Base-by-base conservation (phyloP, 73 alveolate genomes). In the Paramecium pentaurelia region DNA sequence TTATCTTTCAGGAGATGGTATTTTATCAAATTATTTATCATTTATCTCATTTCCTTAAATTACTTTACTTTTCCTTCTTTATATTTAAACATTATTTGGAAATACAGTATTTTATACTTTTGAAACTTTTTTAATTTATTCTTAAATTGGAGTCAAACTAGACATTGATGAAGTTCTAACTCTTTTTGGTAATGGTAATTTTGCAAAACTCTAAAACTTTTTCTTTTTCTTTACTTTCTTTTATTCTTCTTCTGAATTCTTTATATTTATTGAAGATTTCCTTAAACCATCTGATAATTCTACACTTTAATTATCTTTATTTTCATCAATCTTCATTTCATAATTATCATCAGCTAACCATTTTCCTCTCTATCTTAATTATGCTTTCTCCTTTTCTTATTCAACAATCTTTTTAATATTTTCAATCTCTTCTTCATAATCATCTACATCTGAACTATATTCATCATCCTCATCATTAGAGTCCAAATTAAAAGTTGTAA, bases 391-490 rank as follows among this genome's bases (percentile, higher is more conserved):
- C 28, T 49, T 80, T 22, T 45, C 91, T 25, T 80, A 42, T 44
- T 40, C 73, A 25, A 80, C 91, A 4, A 42, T 80, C 58, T 45
- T 32, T 20, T 80, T 80, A 3, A 80, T 80, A 20, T 80, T 64
- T 80, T 80, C 58, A 22, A 80, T 32, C 30, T 80, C 91, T 28
- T 80, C 71, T 7, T 22, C 42, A 45, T 80, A 80, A 28, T 44
- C 71, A 45, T 49, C 75, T 25, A 45, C 91, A 80, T 80, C 91
- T n/a, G 91, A 80, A 47, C 91, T 80, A 14, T 80, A 40, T 80
- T 80, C 91, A 45, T 80, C 45, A 45, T 80, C 71, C 12, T 80
- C 91, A 11, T 80, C 91, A 80, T 64, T 80, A n/a, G 87, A 73
- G 3, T 49, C 47, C 36, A 38, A 22, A 80, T 80, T 36, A 80